Base-by-base conservation (phyloP, 2,329 filamentous ascomycete species). In the Aspergillus persii region DNA sequence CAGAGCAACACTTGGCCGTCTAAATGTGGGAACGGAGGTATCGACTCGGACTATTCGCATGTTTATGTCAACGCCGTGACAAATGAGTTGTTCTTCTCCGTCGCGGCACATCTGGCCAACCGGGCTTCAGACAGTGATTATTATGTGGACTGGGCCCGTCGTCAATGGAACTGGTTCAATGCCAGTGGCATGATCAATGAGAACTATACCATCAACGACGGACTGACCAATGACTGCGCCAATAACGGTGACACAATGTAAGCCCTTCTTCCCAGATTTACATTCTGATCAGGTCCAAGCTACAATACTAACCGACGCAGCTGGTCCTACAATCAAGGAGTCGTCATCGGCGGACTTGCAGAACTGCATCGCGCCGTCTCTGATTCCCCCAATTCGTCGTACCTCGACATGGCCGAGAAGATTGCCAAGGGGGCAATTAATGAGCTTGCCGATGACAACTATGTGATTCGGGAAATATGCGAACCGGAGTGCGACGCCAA, bases 251-350 rank as follows among this genome's bases (percentile, higher is more conserved):
- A 66, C 6, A 70, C 71, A 4, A 69, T 76, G 68, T 70, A 66
- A 23, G 69, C 29, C 26, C 18, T 36, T 33, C 31, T 3, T 11
- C 11, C 31, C 3, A 11, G 8, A 2, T 33, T 33, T 33, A 2
- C 31, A 3, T 33, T 33, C 31, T 11, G 2, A 9, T 11, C 8
- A 33, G 8, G 18, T n/a, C 3, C 3, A 27, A 47, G 26, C 8
- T 12, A 27, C 5, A n/a, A 44, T 61, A 54, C 63, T 50, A 41
- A 41, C 4, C 12, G 15, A 41, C 44, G 6, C 36, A 75, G 75
- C 9, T 86, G 79, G 76, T 79, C 80, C 0, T 86, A 86, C 70
- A 86, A 86, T 64, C 85, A 88, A 69, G 86, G 86, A 8, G 83
- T 88, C 1, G 78, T 88, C 26, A 79, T 89, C 6, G 68, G 83